Base-by-base conservation (phyloP, 768 basidiomycete genomes). In the Neoboletus brunneissimus region DNA sequence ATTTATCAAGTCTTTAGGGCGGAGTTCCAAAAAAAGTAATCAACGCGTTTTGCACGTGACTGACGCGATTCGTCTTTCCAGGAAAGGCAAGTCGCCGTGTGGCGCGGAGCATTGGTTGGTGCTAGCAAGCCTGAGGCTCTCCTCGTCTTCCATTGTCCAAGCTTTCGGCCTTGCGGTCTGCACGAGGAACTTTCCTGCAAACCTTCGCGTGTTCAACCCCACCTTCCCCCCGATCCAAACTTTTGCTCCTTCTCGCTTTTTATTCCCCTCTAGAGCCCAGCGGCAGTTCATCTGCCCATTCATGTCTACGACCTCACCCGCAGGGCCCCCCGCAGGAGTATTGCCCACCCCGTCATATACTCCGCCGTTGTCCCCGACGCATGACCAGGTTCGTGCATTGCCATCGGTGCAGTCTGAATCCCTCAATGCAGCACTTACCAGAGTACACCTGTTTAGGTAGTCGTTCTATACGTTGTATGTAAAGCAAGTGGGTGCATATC, bases 391-490 rank as follows among this genome's bases (percentile, higher is more conserved):
- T 57, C 51, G 81, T 75, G 47, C 53, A 57, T 54, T 59, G 34
- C 41, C 52, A 49, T 66, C 52, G 45, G 55, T 58, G 56, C 57
- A 38, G 16, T 55, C 56, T 56, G 49, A 58, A 64, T 55, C 53
- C 53, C 54, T 51, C 60, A 61, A 60, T 57, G 63, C 46, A 60
- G 53, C 59, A 56, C 59, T 63, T 58, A 70, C 63, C 23, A 60
- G 54, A 44, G 45, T 59, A 44, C 54, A 50, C 48, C 51, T 54
- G 53, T 61, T 31, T 72, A 89, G 89, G 81, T 86, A 54, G 85
- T 89, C 42, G 83, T 88, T 34, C 75, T 90, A 60, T 90, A 88
- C 63, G 87, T 89, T 54, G 89, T 89, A 72, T 63, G 87, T 79
- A 50, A 52, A 54, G 40, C 67, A 49, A 38, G 50, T 51, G 37